Percentiles rank a stretch among this genome's conserved stretches.
Evolutionary conservation across 345 rosid species (phyloP).

Genomic region (Mallotus nudiflorus): DNA sequence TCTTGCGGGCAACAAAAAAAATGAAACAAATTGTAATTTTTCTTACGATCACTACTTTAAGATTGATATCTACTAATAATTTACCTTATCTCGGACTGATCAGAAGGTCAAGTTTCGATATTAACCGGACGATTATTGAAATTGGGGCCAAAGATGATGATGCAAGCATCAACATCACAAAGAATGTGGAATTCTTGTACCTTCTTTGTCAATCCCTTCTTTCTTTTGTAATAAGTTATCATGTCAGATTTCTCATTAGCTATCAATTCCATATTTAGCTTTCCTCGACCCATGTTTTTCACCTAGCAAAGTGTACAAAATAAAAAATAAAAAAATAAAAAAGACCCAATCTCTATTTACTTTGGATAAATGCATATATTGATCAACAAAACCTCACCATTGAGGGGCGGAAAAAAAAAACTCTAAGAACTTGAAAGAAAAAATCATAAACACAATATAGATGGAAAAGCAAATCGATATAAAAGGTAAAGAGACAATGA

Average conservation of each 20-base stretch:
- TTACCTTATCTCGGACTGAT: constrained; percentile 2
- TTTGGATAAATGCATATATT: no score
- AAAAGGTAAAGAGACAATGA: neutral
- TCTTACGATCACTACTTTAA: constrained; percentile 12
- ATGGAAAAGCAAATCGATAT: neutral
- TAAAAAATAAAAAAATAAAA: neutral
- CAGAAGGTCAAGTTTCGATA: constrained; percentile 30
- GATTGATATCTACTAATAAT: constrained; percentile 23
- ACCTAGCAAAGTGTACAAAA: neutral
- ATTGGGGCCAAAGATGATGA: constrained; percentile 26
- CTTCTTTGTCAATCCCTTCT: constrained; percentile 40
- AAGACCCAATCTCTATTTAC: no score
- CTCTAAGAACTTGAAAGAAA: neutral
- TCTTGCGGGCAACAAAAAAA: constrained; percentile 22
- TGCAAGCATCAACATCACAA: constrained; percentile 37
- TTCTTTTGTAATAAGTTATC: constrained; percentile 33
- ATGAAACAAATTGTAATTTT: constrained; percentile 20
- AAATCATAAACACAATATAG: neutral
- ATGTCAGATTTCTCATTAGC: constrained; percentile 30
- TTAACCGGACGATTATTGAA: neutral
- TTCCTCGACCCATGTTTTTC: constrained; percentile 41
- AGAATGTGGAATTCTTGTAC: constrained; percentile 33
- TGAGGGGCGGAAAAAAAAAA: no score
- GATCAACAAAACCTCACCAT: no score
- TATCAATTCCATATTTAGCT: constrained; percentile 32